phyloP scores from a whole-genome alignment of 805 yeast genomes.

The Cyberlindnera americana region DNA sequence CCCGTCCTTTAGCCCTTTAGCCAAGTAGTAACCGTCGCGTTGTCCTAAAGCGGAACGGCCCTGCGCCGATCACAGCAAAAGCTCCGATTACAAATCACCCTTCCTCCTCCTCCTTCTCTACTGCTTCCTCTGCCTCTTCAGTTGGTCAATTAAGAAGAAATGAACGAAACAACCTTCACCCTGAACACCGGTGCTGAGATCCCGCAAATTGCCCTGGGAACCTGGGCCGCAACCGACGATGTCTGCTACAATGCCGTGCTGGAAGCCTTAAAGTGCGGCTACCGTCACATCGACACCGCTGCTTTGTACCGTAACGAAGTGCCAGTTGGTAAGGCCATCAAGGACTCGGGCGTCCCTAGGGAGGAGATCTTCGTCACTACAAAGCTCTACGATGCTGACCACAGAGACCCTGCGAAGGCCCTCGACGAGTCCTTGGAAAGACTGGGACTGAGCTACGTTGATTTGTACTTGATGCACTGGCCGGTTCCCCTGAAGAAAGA shows the following conservation, averaged over 20 bases:
- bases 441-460: constrained; percentile 71
- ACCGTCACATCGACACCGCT: constrained; percentile 64
- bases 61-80: too few species aligned
- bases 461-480: constrained; percentile 53
- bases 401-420: constrained; percentile 45
- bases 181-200: constrained; percentile 50
- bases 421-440: constrained; percentile 55
- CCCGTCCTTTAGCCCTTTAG: too few species aligned
- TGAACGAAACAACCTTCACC: constrained; percentile 3
- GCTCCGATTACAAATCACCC: too few species aligned
- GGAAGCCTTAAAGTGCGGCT: constrained; percentile 36
- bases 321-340: constrained; percentile 52
- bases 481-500: constrained; percentile 2
- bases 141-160: background rate
- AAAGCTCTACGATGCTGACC: constrained; percentile 51
- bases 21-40: too few species aligned
- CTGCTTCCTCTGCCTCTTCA: too few species aligned
- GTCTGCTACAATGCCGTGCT: constrained; percentile 21
- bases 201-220: constrained; percentile 52
- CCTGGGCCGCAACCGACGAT: constrained; percentile 36
- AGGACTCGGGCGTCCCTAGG: constrained; percentile 54
- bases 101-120: background rate
- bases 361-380: constrained; percentile 67
- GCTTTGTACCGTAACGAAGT: constrained; percentile 49
- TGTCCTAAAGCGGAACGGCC: background rate